Percentiles rank a stretch among this genome's conserved stretches.
Conservation (phyloP, 2,329 filamentous ascomycete species). For the Colletotrichum theobromicola region DNA sequence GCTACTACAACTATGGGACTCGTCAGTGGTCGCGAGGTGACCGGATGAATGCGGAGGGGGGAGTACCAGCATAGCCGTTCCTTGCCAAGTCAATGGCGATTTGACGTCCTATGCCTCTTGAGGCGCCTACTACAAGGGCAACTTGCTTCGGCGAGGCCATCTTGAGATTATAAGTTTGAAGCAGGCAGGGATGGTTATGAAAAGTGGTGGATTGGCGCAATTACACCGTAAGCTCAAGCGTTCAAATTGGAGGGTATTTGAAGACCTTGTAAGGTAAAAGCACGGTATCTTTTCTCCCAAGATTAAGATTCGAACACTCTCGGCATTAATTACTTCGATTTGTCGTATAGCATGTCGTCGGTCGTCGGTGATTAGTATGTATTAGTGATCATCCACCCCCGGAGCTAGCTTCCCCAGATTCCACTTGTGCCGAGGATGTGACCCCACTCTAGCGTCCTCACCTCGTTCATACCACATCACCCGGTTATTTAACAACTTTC, state of each 20-base stretch:
- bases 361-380: neutral
- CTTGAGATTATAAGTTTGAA: neutral
- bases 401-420: slow-evolving; percentile 5
- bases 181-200: neutral
- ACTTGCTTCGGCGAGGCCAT: slow-evolving; percentile 42
- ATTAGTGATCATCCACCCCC: slow-evolving; percentile 5
- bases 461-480: neutral
- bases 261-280: neutral
- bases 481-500: neutral
- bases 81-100: slow-evolving; percentile 78
- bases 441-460: slow-evolving; percentile 7
- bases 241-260: neutral
- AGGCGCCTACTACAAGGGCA: slow-evolving; percentile 77
- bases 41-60: neutral
- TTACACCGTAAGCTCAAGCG: neutral
- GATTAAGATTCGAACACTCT: accelerated
- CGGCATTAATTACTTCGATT: neutral
- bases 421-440: slow-evolving; percentile 8
- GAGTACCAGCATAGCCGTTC: slow-evolving; percentile 71
- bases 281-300: neutral
- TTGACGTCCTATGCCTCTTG: slow-evolving; percentile 81
- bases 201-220: neutral
- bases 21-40: neutral
- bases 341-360: neutral
- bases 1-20: slow-evolving; percentile 69